Percentiles rank a stretch among this genome's conserved stretches.
phyloP scores from a whole-genome alignment of 192 early-diverging fungal genomes.

The Backusella psychrophila region DNA sequence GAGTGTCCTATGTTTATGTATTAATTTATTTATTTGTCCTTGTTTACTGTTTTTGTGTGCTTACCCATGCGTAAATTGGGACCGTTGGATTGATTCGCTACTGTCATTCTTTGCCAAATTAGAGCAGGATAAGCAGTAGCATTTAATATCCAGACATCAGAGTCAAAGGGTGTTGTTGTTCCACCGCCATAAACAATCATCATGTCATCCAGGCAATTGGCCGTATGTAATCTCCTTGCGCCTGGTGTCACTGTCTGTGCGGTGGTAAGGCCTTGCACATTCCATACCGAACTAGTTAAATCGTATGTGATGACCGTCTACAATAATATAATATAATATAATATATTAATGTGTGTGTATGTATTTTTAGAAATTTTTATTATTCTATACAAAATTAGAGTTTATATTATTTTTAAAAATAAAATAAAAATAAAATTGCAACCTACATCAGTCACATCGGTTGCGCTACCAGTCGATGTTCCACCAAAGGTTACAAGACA shows the following conservation, averaged over 20 bases:
- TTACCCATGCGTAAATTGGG: constrained; percentile 48
- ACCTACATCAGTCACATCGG: constrained; percentile 41
- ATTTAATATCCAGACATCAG: constrained; percentile 52
- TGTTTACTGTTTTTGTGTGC: background rate
- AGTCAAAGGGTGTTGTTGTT: constrained; percentile 38
- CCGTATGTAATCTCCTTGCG: constrained; percentile 60
- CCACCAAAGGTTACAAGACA: constrained; percentile 67
- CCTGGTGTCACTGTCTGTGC: constrained; percentile 45
- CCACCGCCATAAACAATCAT: constrained; percentile 75
- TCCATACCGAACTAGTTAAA: constrained; percentile 50
- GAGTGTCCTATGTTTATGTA: constrained; percentile 53
- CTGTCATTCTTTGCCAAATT: constrained; percentile 33
- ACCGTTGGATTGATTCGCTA: constrained; percentile 39
- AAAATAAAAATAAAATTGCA: background rate
- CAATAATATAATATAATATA: background rate
- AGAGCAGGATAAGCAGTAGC: constrained; percentile 32
- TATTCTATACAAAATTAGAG: background rate
- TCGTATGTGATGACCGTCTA: constrained; percentile 36
- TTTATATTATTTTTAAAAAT: background rate
- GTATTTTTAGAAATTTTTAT: background rate
- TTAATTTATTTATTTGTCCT: background rate
- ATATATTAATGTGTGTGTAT: constrained; percentile 4
- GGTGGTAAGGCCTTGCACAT: constrained; percentile 38
- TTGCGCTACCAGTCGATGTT: constrained; percentile 42
- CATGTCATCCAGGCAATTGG: constrained; percentile 61